These are phyloP conservation scores for Nakataea oryzae DNA, from an alignment of 2,329 filamentous ascomycete species.

Conservation along the genomic window DNA sequence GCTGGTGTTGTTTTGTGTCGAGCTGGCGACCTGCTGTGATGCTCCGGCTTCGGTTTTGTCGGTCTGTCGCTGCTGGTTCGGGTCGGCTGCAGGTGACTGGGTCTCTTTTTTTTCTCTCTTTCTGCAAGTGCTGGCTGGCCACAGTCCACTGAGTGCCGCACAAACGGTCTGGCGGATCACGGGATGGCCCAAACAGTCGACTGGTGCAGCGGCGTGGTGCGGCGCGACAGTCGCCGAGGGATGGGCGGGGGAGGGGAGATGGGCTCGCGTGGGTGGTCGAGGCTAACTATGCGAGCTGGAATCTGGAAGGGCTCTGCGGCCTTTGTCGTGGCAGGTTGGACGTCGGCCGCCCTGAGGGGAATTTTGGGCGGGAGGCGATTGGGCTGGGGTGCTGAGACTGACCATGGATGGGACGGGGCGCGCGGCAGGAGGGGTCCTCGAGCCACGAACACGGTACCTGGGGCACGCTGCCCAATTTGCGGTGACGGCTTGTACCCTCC, in stretches of 20 bases:
- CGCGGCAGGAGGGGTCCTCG: neutral
- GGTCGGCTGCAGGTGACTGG: neutral
- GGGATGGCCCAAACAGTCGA: neutral
- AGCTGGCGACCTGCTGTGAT: neutral
- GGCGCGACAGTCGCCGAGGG: neutral
- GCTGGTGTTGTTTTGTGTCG: neutral
- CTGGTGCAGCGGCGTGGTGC: neutral
- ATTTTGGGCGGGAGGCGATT: neutral
- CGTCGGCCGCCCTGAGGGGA: neutral
- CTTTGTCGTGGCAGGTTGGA: neutral
- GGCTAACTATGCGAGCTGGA: neutral
- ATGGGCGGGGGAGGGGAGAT: neutral
- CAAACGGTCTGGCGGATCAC: neutral
- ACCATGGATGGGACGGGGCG: neutral
- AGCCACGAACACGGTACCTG: neutral
- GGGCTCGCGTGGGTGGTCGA: neutral
- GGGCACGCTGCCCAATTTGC: neutral
- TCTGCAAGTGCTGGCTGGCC: neutral
- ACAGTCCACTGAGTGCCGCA: no score
- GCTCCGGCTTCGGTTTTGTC: neutral
- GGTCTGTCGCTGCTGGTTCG: neutral
- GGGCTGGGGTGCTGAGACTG: neutral
- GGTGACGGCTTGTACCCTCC: neutral
- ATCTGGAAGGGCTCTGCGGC: neutral
- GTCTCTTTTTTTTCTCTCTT: neutral